phyloP scores from a whole-genome alignment of 1,284 basidiomycete genomes.

The Phenoliferia sp. region DNA sequence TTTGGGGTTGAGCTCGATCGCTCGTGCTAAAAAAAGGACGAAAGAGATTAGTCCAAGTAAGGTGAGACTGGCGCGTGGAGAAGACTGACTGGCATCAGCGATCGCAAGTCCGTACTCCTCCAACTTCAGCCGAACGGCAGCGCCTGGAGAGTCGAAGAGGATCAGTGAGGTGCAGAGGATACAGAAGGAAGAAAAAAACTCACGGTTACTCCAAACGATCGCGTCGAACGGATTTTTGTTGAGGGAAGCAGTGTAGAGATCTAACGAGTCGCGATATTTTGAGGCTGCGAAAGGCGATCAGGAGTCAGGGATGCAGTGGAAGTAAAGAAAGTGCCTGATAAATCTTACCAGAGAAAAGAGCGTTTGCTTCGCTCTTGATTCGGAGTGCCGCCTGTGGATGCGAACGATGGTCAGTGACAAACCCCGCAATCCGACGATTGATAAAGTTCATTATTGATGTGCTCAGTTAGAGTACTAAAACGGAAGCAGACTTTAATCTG shows the following conservation, averaged over 20 bases:
- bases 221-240: slow-evolving; percentile 41
- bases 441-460: too few relatives aligned
- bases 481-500: too few relatives aligned
- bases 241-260: slow-evolving; percentile 39
- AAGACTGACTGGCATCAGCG: slow-evolving; percentile 62
- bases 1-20: slow-evolving; percentile 80
- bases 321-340: not conserved
- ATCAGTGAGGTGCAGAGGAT: not conserved
- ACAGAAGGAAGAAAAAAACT: not conserved
- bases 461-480: too few relatives aligned
- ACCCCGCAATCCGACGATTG: too few relatives aligned
- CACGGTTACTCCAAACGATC: slow-evolving; percentile 39
- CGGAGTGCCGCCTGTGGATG: slow-evolving; percentile 32
- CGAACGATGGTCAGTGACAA: not conserved
- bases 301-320: not conserved
- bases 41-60: too few relatives aligned
- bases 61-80: too few relatives aligned
- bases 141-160: slow-evolving; percentile 35
- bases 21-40: slow-evolving; percentile 55
- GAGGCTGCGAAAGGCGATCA: slow-evolving; percentile 7
- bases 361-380: slow-evolving; percentile 78
- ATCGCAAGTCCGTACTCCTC: slow-evolving; percentile 76
- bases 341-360: slow-evolving; percentile 66
- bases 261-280: slow-evolving; percentile 34
- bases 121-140: slow-evolving; percentile 49